Percentiles rank a stretch among this genome's conserved stretches.
These are phyloP conservation scores for Penicillium paradoxum DNA, from an alignment of 495 filamentous ascomycete genomes.

Conservation along the genomic window DNA sequence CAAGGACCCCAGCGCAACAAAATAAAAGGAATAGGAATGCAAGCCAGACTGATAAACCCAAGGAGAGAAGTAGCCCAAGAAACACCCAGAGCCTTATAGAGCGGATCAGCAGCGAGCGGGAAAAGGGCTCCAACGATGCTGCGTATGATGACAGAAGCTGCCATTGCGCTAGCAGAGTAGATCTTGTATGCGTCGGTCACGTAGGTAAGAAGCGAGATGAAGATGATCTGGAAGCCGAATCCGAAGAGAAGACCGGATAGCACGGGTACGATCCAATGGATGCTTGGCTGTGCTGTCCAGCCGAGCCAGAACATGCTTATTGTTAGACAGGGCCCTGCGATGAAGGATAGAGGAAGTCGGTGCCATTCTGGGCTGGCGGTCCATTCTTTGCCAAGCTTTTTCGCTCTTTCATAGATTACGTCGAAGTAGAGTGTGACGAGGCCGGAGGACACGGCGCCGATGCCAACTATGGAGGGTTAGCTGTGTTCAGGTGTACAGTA, in stretches of 20 bases:
- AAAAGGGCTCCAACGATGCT: constrained; percentile 57
- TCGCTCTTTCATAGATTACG: constrained; percentile 41
- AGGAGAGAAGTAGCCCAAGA: constrained; percentile 43
- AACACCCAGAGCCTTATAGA: constrained; percentile 39
- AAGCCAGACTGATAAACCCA: constrained; percentile 41
- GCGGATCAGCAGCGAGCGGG: constrained; percentile 39
- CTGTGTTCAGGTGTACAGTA: neutral
- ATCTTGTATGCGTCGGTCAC: constrained; percentile 72
- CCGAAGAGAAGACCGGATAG: constrained; percentile 65
- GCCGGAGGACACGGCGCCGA: constrained; percentile 33
- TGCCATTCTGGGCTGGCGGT: constrained; percentile 52
- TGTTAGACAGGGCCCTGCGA: constrained; percentile 59
- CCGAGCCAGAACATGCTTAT: constrained; percentile 68
- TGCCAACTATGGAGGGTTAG: constrained; percentile 28
- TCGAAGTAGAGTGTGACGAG: constrained; percentile 52
- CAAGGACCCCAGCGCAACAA: constrained; percentile 31
- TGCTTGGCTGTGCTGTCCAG: constrained; percentile 52
- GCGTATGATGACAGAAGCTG: constrained; percentile 56
- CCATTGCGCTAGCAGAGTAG: constrained; percentile 64
- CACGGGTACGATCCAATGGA: constrained; percentile 62
- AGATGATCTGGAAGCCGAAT: constrained; percentile 60
- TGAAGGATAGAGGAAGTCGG: constrained; percentile 61
- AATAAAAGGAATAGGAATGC: constrained; percentile 39
- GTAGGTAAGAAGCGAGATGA: constrained; percentile 69
- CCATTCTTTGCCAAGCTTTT: constrained; percentile 35